Evolutionary conservation across 345 rosid genomes (phyloP), one percentile per base, ranked within the genome.

Genomic region (Citrus maxima): DNA sequence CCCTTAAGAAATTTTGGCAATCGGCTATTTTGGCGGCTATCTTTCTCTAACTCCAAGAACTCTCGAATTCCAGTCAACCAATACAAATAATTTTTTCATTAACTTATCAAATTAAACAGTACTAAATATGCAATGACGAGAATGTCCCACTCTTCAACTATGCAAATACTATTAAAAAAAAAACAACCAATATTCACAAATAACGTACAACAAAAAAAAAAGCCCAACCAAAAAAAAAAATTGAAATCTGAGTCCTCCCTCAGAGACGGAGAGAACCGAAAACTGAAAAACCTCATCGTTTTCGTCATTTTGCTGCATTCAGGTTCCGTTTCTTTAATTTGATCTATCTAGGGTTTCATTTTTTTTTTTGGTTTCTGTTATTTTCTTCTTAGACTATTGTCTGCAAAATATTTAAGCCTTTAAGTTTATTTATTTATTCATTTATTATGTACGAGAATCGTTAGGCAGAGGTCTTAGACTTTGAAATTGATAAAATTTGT

Each of bases 291-390:
- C 56, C 58, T 25, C 5, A 22, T 76, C 28, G 1, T 63, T 28
- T 42, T 63, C 24, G 18, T 64, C 59, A 25, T 40, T 40, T 71
- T 70, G 16, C 77, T 71, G 51, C 40, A 51, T 35, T 32, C 74
- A 81, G 84, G 84, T 81, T 32, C 73, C 69, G 3, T 67, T 42
- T 40, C 7, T 10, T 19, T 64, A 18, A 72, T 81, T 64, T 76
- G 73, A 76, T 71, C 55, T 60, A 13, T 65, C 62, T 72, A 72
- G 80, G 77, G 80, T 72, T 81, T 71, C 6, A 25, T 18, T 38
- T 27, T 46, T 4, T 2, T 40, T 2, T 46, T 46, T 13, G 51
- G 51, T 14, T n/a, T 46, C 35, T 64, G 22, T 51, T 32, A 16
- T 59, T 16, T 22, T 13, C 9, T 19, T 13, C 49, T 10, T 10